Evolutionary conservation across 2,329 filamentous ascomycete species (phyloP).

Genomic region (Metarhizium robertsii): DNA sequence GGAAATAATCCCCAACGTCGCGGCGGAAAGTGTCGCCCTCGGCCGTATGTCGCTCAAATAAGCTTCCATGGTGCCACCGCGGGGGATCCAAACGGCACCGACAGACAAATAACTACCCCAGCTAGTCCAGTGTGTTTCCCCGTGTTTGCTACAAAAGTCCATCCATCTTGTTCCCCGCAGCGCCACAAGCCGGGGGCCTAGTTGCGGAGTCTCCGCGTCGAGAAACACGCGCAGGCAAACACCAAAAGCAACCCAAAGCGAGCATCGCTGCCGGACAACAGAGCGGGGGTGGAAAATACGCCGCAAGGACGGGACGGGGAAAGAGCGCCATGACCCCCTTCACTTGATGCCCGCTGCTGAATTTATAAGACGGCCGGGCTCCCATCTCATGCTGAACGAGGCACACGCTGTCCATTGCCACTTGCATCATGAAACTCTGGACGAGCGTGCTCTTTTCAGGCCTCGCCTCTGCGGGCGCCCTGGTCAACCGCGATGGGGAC

Average conservation of each 20-base stretch:
- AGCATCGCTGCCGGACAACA: no score
- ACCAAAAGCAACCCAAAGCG: no score
- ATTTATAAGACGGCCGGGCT: background rate
- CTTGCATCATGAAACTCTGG: conserved; percentile 11
- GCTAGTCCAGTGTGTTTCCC: background rate
- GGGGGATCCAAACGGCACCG: background rate
- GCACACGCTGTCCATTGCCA: no score
- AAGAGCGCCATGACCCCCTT: no score
- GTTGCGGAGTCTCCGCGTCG: background rate
- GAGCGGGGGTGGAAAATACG: no score
- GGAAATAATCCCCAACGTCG: background rate
- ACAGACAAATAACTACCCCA: no score
- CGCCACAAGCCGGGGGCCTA: background rate
- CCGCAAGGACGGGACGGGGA: background rate
- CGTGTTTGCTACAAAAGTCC: background rate
- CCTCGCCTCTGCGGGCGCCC: conserved; percentile 11
- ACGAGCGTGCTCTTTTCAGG: conserved; percentile 10
- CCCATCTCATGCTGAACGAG: no score
- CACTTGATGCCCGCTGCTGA: background rate
- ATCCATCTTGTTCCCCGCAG: background rate
- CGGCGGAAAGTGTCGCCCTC: background rate
- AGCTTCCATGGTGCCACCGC: background rate
- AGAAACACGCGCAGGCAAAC: background rate
- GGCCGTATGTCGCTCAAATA: background rate
- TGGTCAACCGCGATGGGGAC: conserved; percentile 3